Conservation (phyloP, 192 early-diverging fungal species). For the Paraglomus brasilianum region DNA sequence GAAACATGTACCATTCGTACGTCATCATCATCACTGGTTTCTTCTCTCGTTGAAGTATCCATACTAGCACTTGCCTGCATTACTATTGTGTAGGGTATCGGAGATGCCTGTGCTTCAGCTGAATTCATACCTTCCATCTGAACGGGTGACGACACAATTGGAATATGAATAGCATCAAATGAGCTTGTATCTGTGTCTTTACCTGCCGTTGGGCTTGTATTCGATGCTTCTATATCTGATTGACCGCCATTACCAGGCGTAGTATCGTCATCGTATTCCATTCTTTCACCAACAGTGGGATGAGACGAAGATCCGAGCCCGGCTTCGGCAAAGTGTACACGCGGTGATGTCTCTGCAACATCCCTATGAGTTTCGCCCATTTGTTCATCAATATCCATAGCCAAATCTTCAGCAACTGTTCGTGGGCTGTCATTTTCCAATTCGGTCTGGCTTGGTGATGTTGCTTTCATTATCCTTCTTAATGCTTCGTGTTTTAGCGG, state of each 20-base stretch:
- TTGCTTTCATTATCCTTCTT: background rate
- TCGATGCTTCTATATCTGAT: no score
- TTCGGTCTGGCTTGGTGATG: background rate
- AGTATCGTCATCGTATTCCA: no score
- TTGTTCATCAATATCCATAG: slow-evolving; percentile 10
- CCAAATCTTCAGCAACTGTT: background rate
- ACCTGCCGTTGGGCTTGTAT: no score
- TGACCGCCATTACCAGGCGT: no score
- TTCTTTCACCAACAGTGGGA: no score
- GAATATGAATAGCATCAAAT: no score
- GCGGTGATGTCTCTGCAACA: background rate
- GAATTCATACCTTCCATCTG: no score
- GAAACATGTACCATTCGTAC: background rate
- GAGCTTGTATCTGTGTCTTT: no score
- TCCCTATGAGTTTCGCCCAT: background rate
- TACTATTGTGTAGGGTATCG: no score
- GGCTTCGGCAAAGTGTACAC: background rate
- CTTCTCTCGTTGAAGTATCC: background rate
- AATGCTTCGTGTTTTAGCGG: background rate
- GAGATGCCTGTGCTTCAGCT: no score
- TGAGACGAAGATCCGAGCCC: background rate
- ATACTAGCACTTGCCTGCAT: no score
- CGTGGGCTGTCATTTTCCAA: slow-evolving; percentile 1
- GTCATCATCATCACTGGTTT: background rate
- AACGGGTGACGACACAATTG: no score